Evolutionary conservation across 176 grass and related monocot species (phyloP), one percentile per base, ranked within the genome.

Genomic region (Triticum monococcum): DNA sequence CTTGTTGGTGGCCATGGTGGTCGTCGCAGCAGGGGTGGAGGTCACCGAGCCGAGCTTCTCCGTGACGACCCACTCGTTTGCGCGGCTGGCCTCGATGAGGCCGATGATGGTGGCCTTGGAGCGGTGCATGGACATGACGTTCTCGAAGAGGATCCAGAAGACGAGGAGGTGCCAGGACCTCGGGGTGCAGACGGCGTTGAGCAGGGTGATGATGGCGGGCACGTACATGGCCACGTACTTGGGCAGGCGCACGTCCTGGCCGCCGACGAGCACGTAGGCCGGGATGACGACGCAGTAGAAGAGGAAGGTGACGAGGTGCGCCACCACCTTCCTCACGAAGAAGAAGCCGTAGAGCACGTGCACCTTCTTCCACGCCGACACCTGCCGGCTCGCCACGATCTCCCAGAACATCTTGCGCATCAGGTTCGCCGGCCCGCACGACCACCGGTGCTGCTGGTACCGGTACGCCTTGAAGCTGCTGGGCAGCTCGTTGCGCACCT

Each of bases 101-200:
- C 95, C 95, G 63, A 93, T 93, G 77, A 98, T 77, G 11, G 88
- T 89, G 17, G 95, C 95, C 89, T 98, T 95, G 33, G 91, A 88
- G 10, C 93, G 84, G 73, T 98, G 95, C 93, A 98, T 87, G 20
- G 95, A 95, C 95, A 98, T 93, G 24, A 98, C 95, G 80, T 98
- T 95, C 95, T 98, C 93, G 59, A 98, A 98, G 23, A 98, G 87
- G 76, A 93, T 98, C 95, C 95, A 98, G 83, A 95, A 98, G 68
- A 98, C 83, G 50, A 98, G 87, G 10, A 98, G 82, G 77, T 98
- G 95, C 8, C 89, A 83, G 0, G 95, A 98, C 81, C 95, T 87
- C 23, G 91, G 93, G 36, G 93, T 98, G 89, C 91, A 93, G 12
- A 86, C 85, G 22, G 91, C 93, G 79, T 95, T 98, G 77, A 98